phyloP scores from a whole-genome alignment of 2,329 filamentous ascomycete genomes.

The Bipolaris bicolor region DNA sequence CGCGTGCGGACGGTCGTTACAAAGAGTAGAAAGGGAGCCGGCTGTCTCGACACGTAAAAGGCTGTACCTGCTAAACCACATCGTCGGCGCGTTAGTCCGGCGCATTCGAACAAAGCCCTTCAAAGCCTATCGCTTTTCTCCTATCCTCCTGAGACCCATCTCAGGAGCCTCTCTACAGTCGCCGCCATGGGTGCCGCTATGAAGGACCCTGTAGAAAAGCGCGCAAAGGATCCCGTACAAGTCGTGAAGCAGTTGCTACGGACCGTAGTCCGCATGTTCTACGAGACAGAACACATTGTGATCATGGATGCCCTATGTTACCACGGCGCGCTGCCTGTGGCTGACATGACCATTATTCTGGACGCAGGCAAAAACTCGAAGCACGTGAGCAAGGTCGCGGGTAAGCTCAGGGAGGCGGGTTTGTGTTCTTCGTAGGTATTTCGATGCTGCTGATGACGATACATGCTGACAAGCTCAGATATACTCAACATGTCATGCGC shows the following conservation, averaged over 20 bases:
- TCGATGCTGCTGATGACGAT: neutral
- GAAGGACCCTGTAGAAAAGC: conserved; percentile 55
- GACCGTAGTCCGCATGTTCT: conserved; percentile 85
- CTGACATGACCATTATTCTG: conserved; percentile 85
- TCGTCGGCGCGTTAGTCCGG: conserved; percentile 6
- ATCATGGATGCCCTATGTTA: conserved; percentile 80
- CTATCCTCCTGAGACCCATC: neutral
- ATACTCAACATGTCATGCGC: conserved; percentile 76
- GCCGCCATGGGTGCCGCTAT: conserved; percentile 21
- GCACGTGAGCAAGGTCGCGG: conserved; percentile 87
- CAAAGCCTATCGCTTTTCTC: conserved; percentile 1
- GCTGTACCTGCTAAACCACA: neutral
- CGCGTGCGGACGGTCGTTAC: conserved; percentile 18
- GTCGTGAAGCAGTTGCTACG: conserved; percentile 80
- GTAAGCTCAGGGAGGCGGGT: conserved; percentile 82
- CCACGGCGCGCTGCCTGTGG: conserved; percentile 80
- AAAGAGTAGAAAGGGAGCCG: conserved; percentile 9
- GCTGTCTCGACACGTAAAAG: conserved; percentile 1
- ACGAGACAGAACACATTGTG: conserved; percentile 81
- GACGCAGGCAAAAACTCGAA: conserved; percentile 79
- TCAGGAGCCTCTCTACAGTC: neutral
- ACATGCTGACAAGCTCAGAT: conserved; percentile 53
- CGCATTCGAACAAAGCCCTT: conserved; percentile 20
- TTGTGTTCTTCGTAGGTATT: conserved; percentile 75
- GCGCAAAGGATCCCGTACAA: conserved; percentile 57